Evolutionary conservation across 148 eudicot species (phyloP).

Genomic region (Chenopodium quinoa): DNA sequence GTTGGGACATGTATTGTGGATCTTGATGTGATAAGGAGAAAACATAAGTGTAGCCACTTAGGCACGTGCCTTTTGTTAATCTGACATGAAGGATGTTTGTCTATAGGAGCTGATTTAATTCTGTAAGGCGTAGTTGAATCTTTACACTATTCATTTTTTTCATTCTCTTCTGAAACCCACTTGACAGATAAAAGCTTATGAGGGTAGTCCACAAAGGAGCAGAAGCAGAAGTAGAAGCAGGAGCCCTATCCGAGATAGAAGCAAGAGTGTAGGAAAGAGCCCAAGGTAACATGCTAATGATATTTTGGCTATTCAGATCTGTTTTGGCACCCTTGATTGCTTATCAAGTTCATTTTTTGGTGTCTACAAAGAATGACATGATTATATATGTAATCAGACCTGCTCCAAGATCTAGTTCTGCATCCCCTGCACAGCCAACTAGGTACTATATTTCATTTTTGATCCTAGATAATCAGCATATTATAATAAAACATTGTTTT

Average conservation of each 20-base stretch:
- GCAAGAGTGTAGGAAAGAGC: conserved; percentile 27
- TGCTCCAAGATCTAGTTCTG: conserved; percentile 23
- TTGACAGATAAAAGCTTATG: conserved; percentile 28
- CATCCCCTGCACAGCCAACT: conserved; percentile 12
- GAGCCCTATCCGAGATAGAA: conserved; percentile 29
- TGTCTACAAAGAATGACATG: conserved; percentile 17
- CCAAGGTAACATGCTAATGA: conserved; percentile 16
- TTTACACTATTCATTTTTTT: not conserved
- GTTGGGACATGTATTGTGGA: not conserved
- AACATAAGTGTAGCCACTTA: not conserved
- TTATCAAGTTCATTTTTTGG: conserved; percentile 1
- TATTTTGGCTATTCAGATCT: not conserved
- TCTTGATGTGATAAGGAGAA: not conserved
- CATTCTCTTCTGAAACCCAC: not conserved
- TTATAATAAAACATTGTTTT: not conserved
- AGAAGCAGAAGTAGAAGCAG: conserved; percentile 28
- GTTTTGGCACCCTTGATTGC: not conserved
- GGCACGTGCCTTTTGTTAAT: too few species aligned
- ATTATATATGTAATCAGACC: conserved; percentile 24
- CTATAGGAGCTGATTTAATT: not conserved
- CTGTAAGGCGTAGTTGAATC: not conserved
- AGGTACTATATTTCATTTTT: not conserved
- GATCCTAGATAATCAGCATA: not conserved
- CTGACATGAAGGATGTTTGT: too few species aligned
- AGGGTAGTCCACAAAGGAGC: conserved; percentile 29